These are phyloP conservation scores for Aspergillus quadrilineatus DNA, from an alignment of 2,329 filamentous ascomycete genomes.

Conservation along the genomic window DNA sequence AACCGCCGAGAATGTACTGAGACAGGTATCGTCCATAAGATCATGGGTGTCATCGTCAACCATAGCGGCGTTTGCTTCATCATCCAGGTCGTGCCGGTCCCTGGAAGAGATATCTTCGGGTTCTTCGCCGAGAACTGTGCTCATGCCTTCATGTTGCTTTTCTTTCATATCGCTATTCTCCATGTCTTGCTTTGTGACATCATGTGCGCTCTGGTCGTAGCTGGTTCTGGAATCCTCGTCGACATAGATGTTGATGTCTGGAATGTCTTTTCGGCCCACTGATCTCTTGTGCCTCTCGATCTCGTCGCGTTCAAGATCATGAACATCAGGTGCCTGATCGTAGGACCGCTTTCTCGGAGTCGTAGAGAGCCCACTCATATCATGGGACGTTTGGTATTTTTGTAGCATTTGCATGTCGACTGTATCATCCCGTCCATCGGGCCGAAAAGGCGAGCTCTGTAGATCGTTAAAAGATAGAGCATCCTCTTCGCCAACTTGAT, in stretches of 20 bases:
- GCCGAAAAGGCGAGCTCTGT: conserved; percentile 41
- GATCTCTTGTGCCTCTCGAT: conserved; percentile 31
- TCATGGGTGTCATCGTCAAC: conserved; percentile 30
- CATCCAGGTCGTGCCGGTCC: conserved; percentile 11
- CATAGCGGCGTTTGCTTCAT: conserved; percentile 29
- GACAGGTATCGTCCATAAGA: conserved; percentile 49
- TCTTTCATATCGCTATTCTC: conserved; percentile 30
- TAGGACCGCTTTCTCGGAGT: conserved; percentile 27
- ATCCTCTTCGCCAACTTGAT: conserved; percentile 22
- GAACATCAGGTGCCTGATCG: conserved; percentile 20
- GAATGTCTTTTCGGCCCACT: conserved; percentile 21
- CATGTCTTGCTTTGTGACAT: no score
- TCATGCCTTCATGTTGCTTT: conserved; percentile 43
- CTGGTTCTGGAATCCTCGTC: conserved; percentile 29
- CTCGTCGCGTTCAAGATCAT: conserved; percentile 9
- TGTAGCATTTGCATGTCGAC: conserved; percentile 31
- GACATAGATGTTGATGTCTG: conserved; percentile 27
- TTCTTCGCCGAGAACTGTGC: conserved; percentile 37
- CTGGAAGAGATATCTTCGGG: conserved; percentile 22
- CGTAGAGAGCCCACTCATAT: not conserved
- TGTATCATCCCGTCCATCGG: conserved; percentile 33
- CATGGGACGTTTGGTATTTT: conserved; percentile 16
- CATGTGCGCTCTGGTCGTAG: conserved; percentile 15
- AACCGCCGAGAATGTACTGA: conserved; percentile 86
- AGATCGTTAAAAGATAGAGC: conserved; percentile 21